Conservation (phyloP, 495 filamentous ascomycete species). For the Daldinia decipiens region DNA sequence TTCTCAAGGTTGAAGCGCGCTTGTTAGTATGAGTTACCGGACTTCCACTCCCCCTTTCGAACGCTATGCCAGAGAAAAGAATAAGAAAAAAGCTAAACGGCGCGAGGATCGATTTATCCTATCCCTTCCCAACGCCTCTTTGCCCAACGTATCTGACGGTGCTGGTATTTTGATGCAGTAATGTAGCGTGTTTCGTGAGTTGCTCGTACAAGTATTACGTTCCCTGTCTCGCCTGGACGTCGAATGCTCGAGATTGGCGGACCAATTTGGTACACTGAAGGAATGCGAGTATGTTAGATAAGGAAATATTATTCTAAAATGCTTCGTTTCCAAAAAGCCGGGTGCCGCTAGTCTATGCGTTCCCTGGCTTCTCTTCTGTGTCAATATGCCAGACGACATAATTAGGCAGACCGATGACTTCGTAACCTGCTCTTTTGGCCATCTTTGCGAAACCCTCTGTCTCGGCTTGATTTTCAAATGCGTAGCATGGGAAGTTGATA, state of each 20-base stretch:
- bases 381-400: conserved; percentile 99
- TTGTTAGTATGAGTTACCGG: conserved; percentile 22
- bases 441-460: conserved; percentile 98
- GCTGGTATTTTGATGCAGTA: conserved; percentile 46
- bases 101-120: conserved; percentile 35
- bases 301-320: conserved; percentile 33
- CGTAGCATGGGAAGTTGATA: conserved; percentile 96
- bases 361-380: conserved; percentile 96
- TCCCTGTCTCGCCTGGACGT: conserved; percentile 43
- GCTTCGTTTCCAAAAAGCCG: conserved; percentile 21
- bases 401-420: conserved; percentile 92
- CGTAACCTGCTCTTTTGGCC: conserved; percentile 96
- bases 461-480: conserved; percentile 99
- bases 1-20: conserved; percentile 16
- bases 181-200: conserved; percentile 46
- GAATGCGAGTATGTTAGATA: conserved; percentile 31
- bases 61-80: conserved; percentile 39
- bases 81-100: conserved; percentile 30
- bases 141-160: conserved; percentile 40
- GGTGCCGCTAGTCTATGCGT: conserved; percentile 56
- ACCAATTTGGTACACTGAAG: conserved; percentile 36
- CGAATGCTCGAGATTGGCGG: conserved; percentile 42
- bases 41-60: conserved; percentile 29
- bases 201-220: conserved; percentile 55
- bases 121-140: conserved; percentile 45